A percentile compares a stretch with the other conserved stretches of the same genome.
Conservation (phyloP, 192 early-diverging fungal genomes). For the Phlyctochytrium bullatum region DNA sequence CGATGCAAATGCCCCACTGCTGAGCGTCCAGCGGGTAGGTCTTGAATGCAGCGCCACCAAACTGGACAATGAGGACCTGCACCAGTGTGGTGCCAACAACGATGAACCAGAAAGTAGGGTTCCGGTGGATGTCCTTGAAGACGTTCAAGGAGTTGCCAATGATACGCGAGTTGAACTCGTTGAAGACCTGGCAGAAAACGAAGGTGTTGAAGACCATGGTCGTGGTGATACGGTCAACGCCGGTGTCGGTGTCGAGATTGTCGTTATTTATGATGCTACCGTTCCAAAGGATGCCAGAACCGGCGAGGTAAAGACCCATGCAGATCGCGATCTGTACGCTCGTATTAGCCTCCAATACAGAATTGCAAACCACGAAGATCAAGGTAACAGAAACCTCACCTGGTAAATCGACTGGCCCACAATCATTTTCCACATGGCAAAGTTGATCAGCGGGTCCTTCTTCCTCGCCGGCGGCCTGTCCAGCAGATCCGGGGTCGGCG, state of each 20-base stretch:
- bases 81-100: slow-evolving; percentile 68
- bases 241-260: slow-evolving; percentile 15
- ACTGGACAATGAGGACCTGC: slow-evolving; percentile 87
- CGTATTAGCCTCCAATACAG: too few species aligned
- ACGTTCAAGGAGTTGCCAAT: slow-evolving; percentile 85
- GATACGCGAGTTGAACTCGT: slow-evolving; percentile 87
- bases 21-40: slow-evolving; percentile 60
- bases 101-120: slow-evolving; percentile 80
- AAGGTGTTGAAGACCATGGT: slow-evolving; percentile 94
- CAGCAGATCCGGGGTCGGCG: slow-evolving; percentile 80
- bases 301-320: slow-evolving; percentile 41
- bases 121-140: slow-evolving; percentile 73
- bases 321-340: slow-evolving; percentile 74
- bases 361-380: too few species aligned
- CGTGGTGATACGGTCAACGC: slow-evolving; percentile 8
- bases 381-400: too few species aligned
- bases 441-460: slow-evolving; percentile 77
- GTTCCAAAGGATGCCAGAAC: neutral
- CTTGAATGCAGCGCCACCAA: slow-evolving; percentile 86
- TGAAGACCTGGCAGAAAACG: slow-evolving; percentile 93
- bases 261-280: neutral
- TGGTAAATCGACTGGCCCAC: slow-evolving; percentile 89
- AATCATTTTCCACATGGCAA: slow-evolving; percentile 92
- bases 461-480: slow-evolving; percentile 72
- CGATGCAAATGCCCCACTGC: slow-evolving; percentile 83